Evolutionary conservation across 805 yeast genomes (phyloP).

Genomic region (Starmerella bacillaris): DNA sequence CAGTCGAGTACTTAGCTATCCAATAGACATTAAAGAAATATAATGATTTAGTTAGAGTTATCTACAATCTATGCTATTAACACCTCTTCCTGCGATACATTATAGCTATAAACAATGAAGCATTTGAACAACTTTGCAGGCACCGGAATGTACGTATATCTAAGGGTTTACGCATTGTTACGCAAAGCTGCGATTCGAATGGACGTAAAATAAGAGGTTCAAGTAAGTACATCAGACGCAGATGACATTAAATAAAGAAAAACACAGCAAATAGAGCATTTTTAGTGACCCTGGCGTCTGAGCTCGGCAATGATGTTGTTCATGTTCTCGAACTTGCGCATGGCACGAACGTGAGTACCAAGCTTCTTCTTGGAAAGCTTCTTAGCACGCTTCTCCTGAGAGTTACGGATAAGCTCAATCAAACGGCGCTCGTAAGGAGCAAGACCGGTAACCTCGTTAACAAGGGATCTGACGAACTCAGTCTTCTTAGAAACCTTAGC

Average conservation of each 20-base stretch:
- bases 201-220: too few species aligned
- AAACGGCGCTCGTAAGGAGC: slow-evolving; percentile 99
- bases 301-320: slow-evolving; percentile 88
- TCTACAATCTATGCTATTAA: too few species aligned
- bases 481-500: slow-evolving; percentile 94
- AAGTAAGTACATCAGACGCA: slow-evolving; percentile 2
- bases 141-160: too few species aligned
- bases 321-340: slow-evolving; percentile 99
- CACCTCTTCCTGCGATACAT: too few species aligned
- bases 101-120: too few species aligned
- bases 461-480: slow-evolving; percentile 82
- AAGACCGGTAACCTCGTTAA: slow-evolving; percentile 94
- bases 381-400: slow-evolving; percentile 99
- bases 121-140: too few species aligned
- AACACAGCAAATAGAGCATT: not conserved
- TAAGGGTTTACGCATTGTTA: too few species aligned
- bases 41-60: too few species aligned
- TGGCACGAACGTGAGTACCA: slow-evolving; percentile 99
- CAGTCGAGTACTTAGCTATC: too few species aligned
- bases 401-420: slow-evolving; percentile 97
- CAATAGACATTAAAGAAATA: too few species aligned
- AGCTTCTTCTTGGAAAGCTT: slow-evolving; percentile 98
- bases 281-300: slow-evolving; percentile 33
- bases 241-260: not conserved
- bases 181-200: too few species aligned